phyloP scores from a whole-genome alignment of 129 eudicot species.

The Centaurea solstitialis region DNA sequence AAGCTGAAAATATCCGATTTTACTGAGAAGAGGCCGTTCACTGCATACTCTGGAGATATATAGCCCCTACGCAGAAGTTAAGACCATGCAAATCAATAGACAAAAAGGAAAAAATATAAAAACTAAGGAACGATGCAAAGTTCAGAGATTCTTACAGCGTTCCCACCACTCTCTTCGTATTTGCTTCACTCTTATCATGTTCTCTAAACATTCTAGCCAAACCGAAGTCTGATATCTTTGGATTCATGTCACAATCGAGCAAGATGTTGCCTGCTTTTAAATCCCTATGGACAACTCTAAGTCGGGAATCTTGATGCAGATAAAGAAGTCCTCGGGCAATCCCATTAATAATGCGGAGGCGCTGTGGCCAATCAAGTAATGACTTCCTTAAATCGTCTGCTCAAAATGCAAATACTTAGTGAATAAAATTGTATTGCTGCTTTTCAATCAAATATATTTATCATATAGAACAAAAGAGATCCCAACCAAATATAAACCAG shows the following conservation, averaged over 20 bases:
- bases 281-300: slow-evolving; percentile 60
- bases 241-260: slow-evolving; percentile 45
- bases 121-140: background rate
- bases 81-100: background rate
- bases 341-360: slow-evolving; percentile 40
- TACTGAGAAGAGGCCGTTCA: slow-evolving; percentile 37
- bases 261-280: slow-evolving; percentile 54
- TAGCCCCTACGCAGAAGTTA: slow-evolving; percentile 32
- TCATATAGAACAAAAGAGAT: background rate
- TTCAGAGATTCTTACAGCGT: slow-evolving; percentile 38
- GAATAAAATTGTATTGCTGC: background rate
- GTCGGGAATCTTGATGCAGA: slow-evolving; percentile 58
- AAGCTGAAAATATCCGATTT: slow-evolving; percentile 46
- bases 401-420: background rate
- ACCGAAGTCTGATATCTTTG: slow-evolving; percentile 63
- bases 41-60: slow-evolving; percentile 48
- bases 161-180: slow-evolving; percentile 51
- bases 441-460: background rate
- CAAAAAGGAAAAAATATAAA: background rate
- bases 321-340: slow-evolving; percentile 55
- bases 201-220: slow-evolving; percentile 53
- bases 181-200: slow-evolving; percentile 30
- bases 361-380: slow-evolving; percentile 45
- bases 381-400: slow-evolving; percentile 31
- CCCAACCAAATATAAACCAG: slow-evolving; percentile 26